These are phyloP conservation scores for Solanum hybrid DNA, from an alignment of 305 asterid species.

Conservation along the genomic window DNA sequence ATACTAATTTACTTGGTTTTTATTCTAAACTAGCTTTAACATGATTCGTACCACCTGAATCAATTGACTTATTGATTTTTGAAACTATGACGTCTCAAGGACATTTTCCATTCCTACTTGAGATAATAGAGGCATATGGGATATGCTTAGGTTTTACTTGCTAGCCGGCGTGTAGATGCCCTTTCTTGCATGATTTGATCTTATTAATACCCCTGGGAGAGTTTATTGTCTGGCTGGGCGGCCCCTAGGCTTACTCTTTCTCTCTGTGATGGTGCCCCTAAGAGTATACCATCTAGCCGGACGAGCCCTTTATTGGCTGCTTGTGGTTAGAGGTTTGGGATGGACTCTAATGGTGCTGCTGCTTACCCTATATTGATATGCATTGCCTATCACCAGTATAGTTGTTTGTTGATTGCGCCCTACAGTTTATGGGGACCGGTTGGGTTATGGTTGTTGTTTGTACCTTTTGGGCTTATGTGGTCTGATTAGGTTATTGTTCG, in stretches of 20 bases:
- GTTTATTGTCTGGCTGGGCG: neutral
- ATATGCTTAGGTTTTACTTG: neutral
- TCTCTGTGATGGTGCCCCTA: neutral
- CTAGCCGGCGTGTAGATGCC: neutral
- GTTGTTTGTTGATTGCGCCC: no score
- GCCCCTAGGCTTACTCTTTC: neutral
- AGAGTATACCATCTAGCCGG: neutral
- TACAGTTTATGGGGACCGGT: no score
- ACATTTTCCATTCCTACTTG: no score
- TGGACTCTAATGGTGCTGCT: neutral
- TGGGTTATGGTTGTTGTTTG: no score
- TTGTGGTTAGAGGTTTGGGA: neutral
- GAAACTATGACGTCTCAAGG: no score
- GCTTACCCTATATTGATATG: neutral
- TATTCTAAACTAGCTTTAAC: no score
- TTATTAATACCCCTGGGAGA: neutral
- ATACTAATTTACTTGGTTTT: no score
- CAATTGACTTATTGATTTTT: no score
- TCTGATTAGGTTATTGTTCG: neutral
- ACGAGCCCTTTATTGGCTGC: neutral
- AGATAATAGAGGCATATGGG: no score
- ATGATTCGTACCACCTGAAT: no score
- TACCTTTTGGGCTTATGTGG: no score
- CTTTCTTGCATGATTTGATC: neutral
- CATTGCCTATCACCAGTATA: neutral